Percentiles rank a stretch among this genome's conserved stretches.
Evolutionary conservation across 352 stramenopile genomes (phyloP).

Genomic region (Hyaloperonospora brassicae): DNA sequence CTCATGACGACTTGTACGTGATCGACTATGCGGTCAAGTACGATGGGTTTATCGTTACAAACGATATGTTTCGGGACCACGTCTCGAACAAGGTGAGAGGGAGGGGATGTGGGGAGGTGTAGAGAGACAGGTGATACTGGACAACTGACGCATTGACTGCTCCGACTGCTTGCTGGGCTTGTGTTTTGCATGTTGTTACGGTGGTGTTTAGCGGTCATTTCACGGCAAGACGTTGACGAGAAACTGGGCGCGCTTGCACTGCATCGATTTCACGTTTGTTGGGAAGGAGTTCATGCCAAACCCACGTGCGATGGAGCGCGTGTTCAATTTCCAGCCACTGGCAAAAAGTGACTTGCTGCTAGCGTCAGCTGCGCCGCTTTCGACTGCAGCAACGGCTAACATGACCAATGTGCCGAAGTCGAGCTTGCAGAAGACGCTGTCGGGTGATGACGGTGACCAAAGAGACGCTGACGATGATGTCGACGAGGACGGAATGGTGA

Average conservation of each 20-base stretch:
- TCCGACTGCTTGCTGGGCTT: not conserved
- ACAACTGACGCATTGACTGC: too few species aligned
- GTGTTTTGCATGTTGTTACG: not conserved
- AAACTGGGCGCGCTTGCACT: slow-evolving; percentile 57
- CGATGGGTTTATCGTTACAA: slow-evolving; percentile 84
- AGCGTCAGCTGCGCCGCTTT: slow-evolving; percentile 1
- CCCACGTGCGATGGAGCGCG: slow-evolving; percentile 66
- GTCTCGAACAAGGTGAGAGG: slow-evolving; percentile 53
- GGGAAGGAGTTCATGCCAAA: slow-evolving; percentile 87
- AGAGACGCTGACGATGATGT: slow-evolving; percentile 19
- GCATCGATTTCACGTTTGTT: slow-evolving; percentile 87
- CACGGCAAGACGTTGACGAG: slow-evolving; percentile 50
- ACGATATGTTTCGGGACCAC: slow-evolving; percentile 90
- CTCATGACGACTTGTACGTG: slow-evolving; percentile 88
- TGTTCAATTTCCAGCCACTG: slow-evolving; percentile 35
- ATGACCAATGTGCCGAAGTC: slow-evolving; percentile 2
- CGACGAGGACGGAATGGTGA: slow-evolving; percentile 34
- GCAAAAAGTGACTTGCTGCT: not conserved
- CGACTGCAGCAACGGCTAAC: not conserved
- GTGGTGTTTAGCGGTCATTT: slow-evolving; percentile 45
- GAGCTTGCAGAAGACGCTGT: slow-evolving; percentile 14
- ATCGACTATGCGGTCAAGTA: slow-evolving; percentile 88
- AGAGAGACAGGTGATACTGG: too few species aligned
- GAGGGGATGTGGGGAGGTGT: not conserved
- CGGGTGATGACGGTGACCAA: slow-evolving; percentile 9